Evolutionary conservation across 2,329 filamentous ascomycete genomes (phyloP).

Genomic region (Alternaria atra): DNA sequence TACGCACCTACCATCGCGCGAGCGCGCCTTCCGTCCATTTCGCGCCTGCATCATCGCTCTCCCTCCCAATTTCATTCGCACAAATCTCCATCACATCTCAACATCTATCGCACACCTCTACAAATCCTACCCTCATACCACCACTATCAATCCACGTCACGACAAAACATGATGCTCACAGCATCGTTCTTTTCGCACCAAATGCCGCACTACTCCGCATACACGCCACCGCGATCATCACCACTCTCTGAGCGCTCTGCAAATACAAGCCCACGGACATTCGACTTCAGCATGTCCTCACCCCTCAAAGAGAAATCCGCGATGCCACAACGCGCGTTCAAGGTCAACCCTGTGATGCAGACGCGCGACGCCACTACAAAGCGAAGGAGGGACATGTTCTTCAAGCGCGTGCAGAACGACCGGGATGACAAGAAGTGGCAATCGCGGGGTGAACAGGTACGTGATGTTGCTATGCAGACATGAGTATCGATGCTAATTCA

Average conservation of each 20-base stretch:
- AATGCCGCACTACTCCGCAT: slow-evolving; percentile 36
- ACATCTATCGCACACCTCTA: not conserved
- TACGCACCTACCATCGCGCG: slow-evolving; percentile 19
- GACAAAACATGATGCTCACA: slow-evolving; percentile 40
- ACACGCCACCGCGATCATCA: slow-evolving; percentile 51
- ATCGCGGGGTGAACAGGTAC: slow-evolving; percentile 57
- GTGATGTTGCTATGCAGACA: not conserved
- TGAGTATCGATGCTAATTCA: slow-evolving; percentile 6
- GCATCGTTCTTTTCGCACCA: slow-evolving; percentile 33
- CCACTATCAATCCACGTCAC: not conserved
- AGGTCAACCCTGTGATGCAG: slow-evolving; percentile 70
- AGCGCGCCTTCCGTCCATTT: slow-evolving; percentile 15
- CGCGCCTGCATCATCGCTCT: slow-evolving; percentile 15
- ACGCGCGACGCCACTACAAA: slow-evolving; percentile 70
- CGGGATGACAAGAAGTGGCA: slow-evolving; percentile 59
- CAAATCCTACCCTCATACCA: not conserved
- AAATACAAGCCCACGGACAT: slow-evolving; percentile 44
- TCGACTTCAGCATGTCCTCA: slow-evolving; percentile 42
- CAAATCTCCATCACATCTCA: not conserved
- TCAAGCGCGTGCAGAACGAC: slow-evolving; percentile 64
- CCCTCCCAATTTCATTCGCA: slow-evolving; percentile 11
- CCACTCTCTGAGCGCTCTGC: slow-evolving; percentile 56
- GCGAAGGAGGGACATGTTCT: slow-evolving; percentile 71
- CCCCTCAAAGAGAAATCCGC: slow-evolving; percentile 28
- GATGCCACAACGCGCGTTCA: slow-evolving; percentile 54